Evolutionary conservation across 2,329 filamentous ascomycete genomes (phyloP), one percentile per base, ranked within the genome.

Genomic region (Aspergillus hiratsukae): DNA sequence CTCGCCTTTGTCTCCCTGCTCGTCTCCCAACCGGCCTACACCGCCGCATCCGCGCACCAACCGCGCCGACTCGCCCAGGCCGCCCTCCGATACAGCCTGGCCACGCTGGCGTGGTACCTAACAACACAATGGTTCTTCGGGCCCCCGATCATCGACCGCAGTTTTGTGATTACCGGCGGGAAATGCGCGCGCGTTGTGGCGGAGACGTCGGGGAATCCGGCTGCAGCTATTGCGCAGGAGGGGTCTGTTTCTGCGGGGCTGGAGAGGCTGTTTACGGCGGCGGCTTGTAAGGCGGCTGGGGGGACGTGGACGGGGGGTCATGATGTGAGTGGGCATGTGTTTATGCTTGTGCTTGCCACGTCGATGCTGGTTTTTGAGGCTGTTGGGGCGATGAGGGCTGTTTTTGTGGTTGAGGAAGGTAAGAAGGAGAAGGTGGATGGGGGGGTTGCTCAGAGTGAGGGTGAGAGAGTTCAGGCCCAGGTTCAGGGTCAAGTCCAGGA

Each of bases 111-210:
- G 75, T 99, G 94, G 94, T 80, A 91, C 45, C 76, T 91, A 41
- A 86, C 94, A 19, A 99, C 94, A 61, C 94, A 97, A 78, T 97
- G 94, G 94, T 97, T 87, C 73, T 97, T 99, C 67, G 94, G 94
- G 0, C 87, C 94, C 2, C 82, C 91, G 21, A 79, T 99, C 50
- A 93, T 97, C 66, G 94, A 99, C 72, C 87, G 92, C 55, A 85
- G 88, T 3, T 99, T 97, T 72, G 80, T 85, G n/a, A 83, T 90
- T 73, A 96, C 91, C 0, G 94, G 94, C 3, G 94, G 94, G 1
- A 83, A 83, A 67, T 99, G 94, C 72, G 86, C 90, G 69, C 66
- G 84, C 14, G 78, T 84, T 0, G 70, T 75, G 10, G 74, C 77
- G 58, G 81, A 81, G 31, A 75, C 77, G 4, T 71, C 74, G 41